Evolutionary conservation across 768 basidiomycete genomes (phyloP), one percentile per base, ranked within the genome.

Genomic region (Termitomyces sp.): DNA sequence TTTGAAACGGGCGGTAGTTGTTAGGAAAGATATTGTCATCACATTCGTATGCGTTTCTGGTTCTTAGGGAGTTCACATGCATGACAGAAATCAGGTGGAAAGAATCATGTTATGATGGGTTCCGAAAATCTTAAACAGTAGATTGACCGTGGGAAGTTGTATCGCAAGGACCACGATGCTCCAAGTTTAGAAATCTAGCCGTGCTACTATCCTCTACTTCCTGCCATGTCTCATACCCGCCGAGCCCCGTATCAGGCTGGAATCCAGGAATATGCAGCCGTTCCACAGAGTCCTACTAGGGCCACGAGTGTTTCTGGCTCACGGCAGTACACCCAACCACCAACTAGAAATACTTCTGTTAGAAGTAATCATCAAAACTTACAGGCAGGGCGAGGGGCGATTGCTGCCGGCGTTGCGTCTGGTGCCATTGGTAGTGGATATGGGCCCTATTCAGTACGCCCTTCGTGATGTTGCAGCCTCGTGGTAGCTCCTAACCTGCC

Each of bases 371-470:
- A 72, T 49, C 74, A 74, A 61, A 57, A 63, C 61, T 60, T 63
- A 36, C 67, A 71, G 61, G 58, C 72, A 46, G 79, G 78, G 63
- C 77, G 83, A 61, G 78, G 76, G 53, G 83, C 83, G 22, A 86
- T 89, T 48, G 82, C 87, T 11, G 86, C 84, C 62, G 87, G 89
- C 48, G 90, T 93, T n/a, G 90, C 89, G 0, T 87, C 80, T 33
- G 92, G 91, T 8, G 76, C 77, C 36, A 89, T 94, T 67, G 92
- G 92, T 4, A 81, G 83, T 27, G 85, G 84, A 18, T 93, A 93
- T 77, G 92, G 92, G 12, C 92, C 92, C 27, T 93, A 93, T 75
- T 86, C 90, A n/a, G 91, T 93, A 64, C 58, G 86, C 76, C 13
- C 46, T 52, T 31, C 42, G 15, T 54, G 39, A 55, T 54, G 46